Conservation (phyloP, 2,329 filamentous ascomycete species). For the Clonostachys rhizophaga region DNA sequence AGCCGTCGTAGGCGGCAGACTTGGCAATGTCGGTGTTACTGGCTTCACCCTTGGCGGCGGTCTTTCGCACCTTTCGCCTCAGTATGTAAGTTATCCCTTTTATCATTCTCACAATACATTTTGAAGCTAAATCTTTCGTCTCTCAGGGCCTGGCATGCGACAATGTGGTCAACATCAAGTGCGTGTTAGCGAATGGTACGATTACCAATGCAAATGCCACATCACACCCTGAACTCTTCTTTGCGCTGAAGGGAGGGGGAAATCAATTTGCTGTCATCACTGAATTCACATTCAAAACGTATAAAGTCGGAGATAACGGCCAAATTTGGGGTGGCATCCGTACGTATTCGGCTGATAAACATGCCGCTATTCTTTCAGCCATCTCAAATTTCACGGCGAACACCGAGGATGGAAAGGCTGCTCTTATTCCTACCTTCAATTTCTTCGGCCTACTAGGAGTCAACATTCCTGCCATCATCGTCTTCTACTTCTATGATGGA, state of each 20-base stretch:
- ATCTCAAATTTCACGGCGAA: constrained; percentile 21
- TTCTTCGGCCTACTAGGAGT: no score
- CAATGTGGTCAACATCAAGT: constrained; percentile 8
- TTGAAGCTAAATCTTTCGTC: no score
- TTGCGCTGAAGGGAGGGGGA: constrained; percentile 18
- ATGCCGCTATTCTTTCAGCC: constrained; percentile 17
- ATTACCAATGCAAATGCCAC: constrained; percentile 15
- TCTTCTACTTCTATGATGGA: constrained; percentile 27
- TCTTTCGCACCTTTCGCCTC: constrained; percentile 17
- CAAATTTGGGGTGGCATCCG: constrained; percentile 29
- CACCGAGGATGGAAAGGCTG: constrained; percentile 16
- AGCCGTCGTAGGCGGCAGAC: constrained; percentile 20
- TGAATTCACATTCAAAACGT: constrained; percentile 18
- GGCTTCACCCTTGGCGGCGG: constrained; percentile 18
- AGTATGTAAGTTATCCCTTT: constrained; percentile 8
- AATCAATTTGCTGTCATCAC: constrained; percentile 22
- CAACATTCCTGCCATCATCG: constrained; percentile 9
- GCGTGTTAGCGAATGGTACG: constrained; percentile 13
- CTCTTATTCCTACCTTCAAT: constrained; percentile 15
- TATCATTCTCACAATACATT: no score
- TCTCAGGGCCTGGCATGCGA: no score
- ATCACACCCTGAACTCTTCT: constrained; percentile 11
- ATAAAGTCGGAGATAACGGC: constrained; percentile 13
- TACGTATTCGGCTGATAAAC: constrained; percentile 17
- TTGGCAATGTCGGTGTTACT: constrained; percentile 17